These are phyloP conservation scores for Teratosphaeria epicoccoides DNA, from an alignment of 2,329 filamentous ascomycete species.

Conservation along the genomic window DNA sequence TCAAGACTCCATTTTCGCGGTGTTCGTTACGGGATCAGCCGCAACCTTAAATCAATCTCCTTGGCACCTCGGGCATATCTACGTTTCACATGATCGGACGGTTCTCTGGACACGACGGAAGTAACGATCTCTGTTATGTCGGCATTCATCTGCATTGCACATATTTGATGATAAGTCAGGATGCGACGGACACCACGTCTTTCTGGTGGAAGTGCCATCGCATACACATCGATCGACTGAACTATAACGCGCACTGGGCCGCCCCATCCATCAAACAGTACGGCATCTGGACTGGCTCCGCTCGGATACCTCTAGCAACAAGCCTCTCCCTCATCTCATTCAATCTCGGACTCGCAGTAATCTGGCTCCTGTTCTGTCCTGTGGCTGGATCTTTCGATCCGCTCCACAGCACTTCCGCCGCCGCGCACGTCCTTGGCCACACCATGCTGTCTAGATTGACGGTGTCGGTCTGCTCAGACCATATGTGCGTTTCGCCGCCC, in stretches of 20 bases:
- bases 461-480: conserved; percentile 67
- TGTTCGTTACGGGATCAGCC: no score
- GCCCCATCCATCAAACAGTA: conserved; percentile 57
- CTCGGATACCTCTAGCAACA: conserved; percentile 54
- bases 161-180: neutral
- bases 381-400: conserved; percentile 50
- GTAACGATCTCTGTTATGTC: no score
- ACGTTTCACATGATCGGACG: no score
- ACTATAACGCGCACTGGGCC: conserved; percentile 29
- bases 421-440: conserved; percentile 67
- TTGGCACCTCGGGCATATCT: no score
- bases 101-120: no score
- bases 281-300: conserved; percentile 59
- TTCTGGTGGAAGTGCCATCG: no score
- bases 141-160: no score
- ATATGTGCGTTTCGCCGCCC: conserved; percentile 73
- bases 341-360: conserved; percentile 58
- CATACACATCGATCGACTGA: neutral
- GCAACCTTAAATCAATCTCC: no score
- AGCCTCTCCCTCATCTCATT: conserved; percentile 68
- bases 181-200: no score
- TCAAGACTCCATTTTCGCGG: no score
- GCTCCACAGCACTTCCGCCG: conserved; percentile 72
- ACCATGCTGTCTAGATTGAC: conserved; percentile 64
- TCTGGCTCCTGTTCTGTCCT: conserved; percentile 60